Conservation (phyloP, 805 yeast species). For the Candida incommunis region DNA sequence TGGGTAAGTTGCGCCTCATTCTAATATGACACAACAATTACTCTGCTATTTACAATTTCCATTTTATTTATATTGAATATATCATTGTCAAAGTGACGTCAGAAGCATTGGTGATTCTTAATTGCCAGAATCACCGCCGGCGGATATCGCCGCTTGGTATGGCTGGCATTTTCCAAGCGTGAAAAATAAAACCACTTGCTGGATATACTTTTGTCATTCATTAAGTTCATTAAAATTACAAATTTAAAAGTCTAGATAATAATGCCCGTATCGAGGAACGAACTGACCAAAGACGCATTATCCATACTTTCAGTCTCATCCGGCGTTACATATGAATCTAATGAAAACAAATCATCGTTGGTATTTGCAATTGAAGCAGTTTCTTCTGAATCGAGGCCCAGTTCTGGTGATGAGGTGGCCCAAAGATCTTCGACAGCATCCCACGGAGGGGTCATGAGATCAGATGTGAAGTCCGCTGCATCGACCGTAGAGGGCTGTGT, state of each 20-base stretch:
- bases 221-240: constrained; percentile 1
- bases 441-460: constrained; percentile 1
- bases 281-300: background rate
- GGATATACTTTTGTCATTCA: too few species aligned
- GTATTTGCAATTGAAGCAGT: background rate
- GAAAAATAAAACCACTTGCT: too few species aligned
- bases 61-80: too few species aligned
- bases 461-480: background rate
- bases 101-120: too few species aligned
- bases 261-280: background rate
- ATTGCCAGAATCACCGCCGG: too few species aligned
- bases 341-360: constrained; percentile 5
- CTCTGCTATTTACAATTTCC: too few species aligned
- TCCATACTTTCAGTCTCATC: constrained; percentile 9
- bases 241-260: background rate
- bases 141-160: too few species aligned
- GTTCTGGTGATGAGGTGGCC: background rate
- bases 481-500: background rate
- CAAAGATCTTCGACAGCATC: constrained; percentile 1
- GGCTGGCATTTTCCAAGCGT: too few species aligned
- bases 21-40: too few species aligned
- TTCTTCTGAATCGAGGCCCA: background rate
- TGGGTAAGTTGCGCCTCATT: too few species aligned
- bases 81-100: too few species aligned
- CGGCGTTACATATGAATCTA: constrained; percentile 14